Conservation (phyloP, 768 basidiomycete species). For the button mushroom (Agaricus bisporus) region DNA sequence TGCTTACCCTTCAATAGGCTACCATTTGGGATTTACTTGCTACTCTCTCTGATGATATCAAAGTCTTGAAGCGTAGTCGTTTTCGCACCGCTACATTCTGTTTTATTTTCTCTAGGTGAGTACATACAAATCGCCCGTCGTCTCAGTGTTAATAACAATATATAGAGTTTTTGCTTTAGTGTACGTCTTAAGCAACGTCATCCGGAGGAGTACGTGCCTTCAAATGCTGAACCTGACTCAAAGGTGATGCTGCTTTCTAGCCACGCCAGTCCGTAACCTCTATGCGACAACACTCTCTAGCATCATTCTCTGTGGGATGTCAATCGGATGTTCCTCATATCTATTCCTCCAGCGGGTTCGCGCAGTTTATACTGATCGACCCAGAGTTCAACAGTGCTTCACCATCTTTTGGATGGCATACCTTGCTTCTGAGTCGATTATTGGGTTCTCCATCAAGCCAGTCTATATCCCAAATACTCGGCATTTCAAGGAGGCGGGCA, state of each 20-base stretch:
- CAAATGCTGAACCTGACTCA: too few relatives aligned
- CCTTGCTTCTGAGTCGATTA: slow-evolving; percentile 17
- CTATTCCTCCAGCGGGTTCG: slow-evolving; percentile 27
- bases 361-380: slow-evolving; percentile 22
- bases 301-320: neutral
- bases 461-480: slow-evolving; percentile 23
- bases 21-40: neutral
- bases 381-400: slow-evolving; percentile 17
- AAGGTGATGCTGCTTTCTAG: neutral
- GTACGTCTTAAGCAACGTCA: neutral
- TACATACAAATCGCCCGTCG: too few relatives aligned
- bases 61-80: neutral
- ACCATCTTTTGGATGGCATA: slow-evolving; percentile 21
- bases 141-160: too few relatives aligned
- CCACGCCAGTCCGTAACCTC: neutral
- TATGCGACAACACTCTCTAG: neutral
- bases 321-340: slow-evolving; percentile 13
- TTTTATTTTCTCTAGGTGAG: neutral
- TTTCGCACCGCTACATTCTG: neutral
- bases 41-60: neutral
- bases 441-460: slow-evolving; percentile 17
- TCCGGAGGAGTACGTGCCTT: neutral
- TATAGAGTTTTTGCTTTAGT: neutral
- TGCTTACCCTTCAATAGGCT: neutral
- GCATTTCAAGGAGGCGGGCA: slow-evolving; percentile 21